Base-by-base conservation (phyloP, 129 eudicot genomes). In the Chrysanthemum seticuspe region DNA sequence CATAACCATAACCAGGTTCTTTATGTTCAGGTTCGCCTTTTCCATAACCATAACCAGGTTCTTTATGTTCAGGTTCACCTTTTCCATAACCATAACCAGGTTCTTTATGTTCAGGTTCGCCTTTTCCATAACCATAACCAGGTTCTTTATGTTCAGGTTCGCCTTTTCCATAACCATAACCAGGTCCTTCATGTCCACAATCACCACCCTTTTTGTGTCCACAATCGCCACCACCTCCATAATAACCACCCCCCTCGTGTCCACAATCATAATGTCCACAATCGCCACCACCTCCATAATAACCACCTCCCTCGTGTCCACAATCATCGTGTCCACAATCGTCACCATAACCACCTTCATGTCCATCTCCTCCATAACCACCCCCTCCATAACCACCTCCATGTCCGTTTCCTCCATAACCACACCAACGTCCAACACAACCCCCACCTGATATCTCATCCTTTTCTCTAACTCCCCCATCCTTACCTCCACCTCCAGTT, bases 361-460 rank as follows among this genome's bases (percentile, higher is more conserved):
- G 64, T 0, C 51, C 61, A 25, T 76, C 76, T 36, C 76, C 81
- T 2, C 81, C 76, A 5, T 76, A 75, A 3, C 60, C 25, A 53
- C 54, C 34, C 18, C 73, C 82, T 55, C 77, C 82, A 48, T 78
- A 70, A 23, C 81, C 81, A 62, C 67, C 77, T 40, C 1, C 47
- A 7, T 40, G 47, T 40, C 47, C 47, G 0, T 40, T 2, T 53
- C 77, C 55, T 63, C 82, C 82, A 52, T 63, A 64, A 23, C 82
- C 82, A 78, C 82, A 73, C 81, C 81, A 78, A 53, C 67, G 29
- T 78, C 60, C 72, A 54, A 70, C 5, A 62, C 81, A 73, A 61
- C 81, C 77, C 8, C 81, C 77, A 54, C 82, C 76, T 10, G 45
- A 44, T 13, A 74, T 64, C 0, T 56, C 80, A 51, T 75, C 81